A percentile compares a stretch with the other conserved stretches of the same genome.
These are phyloP conservation scores for Teratosphaeria destructans DNA, from an alignment of 2,329 filamentous ascomycete genomes.

Conservation along the genomic window DNA sequence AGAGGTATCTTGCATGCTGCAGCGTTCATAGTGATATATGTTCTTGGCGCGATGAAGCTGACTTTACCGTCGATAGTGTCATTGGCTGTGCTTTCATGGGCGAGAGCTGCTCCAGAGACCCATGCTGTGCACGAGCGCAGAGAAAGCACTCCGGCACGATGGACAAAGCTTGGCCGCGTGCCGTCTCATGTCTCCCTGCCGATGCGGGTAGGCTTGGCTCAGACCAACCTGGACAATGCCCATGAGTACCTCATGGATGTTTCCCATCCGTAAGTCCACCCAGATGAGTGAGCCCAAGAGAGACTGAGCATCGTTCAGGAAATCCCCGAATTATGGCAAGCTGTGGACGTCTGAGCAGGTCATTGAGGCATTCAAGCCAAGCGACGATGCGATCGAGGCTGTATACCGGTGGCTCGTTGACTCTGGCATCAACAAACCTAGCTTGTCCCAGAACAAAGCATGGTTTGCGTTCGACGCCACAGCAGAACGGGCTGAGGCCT, in stretches of 20 bases:
- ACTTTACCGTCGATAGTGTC: background rate
- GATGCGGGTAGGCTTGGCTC: conserved; percentile 14
- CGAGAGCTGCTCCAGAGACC: conserved; percentile 2
- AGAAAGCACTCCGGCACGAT: conserved; percentile 13
- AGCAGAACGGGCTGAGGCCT: conserved; percentile 27
- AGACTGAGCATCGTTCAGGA: background rate
- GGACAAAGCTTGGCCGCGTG: conserved; percentile 26
- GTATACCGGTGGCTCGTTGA: conserved; percentile 6
- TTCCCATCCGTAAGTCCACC: conserved; percentile 4
- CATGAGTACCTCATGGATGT: conserved; percentile 9
- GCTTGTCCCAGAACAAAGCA: conserved; percentile 23
- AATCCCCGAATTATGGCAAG: conserved; percentile 9
- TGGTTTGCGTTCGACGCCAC: conserved; percentile 36
- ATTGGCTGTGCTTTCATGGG: background rate
- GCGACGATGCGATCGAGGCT: conserved; percentile 13
- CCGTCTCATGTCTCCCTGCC: conserved; percentile 12
- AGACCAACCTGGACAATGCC: conserved; percentile 7
- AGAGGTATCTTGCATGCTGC: too few species aligned
- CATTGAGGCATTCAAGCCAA: conserved; percentile 18
- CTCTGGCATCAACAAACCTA: conserved; percentile 24
- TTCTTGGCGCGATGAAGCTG: background rate
- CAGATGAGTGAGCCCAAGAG: background rate
- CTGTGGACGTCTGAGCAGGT: conserved; percentile 17
- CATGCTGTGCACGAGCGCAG: conserved; percentile 24
- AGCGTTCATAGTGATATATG: background rate